These are phyloP conservation scores for Candida sp. DNA, from an alignment of 1,139 yeast species.

Conservation along the genomic window DNA sequence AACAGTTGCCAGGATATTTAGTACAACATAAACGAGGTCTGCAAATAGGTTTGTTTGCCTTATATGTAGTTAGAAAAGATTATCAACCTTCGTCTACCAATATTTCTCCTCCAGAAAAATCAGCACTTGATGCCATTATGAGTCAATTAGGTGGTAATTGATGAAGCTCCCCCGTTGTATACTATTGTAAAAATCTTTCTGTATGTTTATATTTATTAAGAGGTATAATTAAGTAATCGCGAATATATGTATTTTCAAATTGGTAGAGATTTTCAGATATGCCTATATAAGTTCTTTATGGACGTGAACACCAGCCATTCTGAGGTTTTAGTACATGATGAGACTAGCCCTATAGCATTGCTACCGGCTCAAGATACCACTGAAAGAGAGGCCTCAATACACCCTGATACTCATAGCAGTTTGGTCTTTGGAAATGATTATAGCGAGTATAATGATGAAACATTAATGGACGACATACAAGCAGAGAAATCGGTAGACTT, in stretches of 20 bases:
- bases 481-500: background rate
- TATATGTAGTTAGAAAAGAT: conserved; percentile 47
- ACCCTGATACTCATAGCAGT: conserved; percentile 15
- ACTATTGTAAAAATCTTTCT: background rate
- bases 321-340: background rate
- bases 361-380: conserved; percentile 2
- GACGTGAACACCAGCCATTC: conserved; percentile 1
- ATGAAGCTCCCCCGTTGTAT: background rate
- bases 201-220: background rate
- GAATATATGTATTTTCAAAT: background rate
- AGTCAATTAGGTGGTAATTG: conserved; percentile 15
- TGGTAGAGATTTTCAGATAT: conserved; percentile 3
- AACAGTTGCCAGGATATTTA: conserved; percentile 25
- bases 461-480: background rate
- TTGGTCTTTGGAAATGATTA: conserved; percentile 17
- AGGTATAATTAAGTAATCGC: background rate
- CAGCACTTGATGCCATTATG: conserved; percentile 18
- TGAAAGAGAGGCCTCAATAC: background rate
- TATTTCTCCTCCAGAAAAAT: conserved; percentile 3
- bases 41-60: conserved; percentile 36
- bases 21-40: conserved; percentile 10
- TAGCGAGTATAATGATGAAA: background rate
- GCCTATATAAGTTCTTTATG: conserved; percentile 1
- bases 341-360: background rate
- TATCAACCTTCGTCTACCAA: conserved; percentile 17